These are phyloP conservation scores for Hydnum rufescens DNA, from an alignment of 768 basidiomycete species.

Conservation along the genomic window DNA sequence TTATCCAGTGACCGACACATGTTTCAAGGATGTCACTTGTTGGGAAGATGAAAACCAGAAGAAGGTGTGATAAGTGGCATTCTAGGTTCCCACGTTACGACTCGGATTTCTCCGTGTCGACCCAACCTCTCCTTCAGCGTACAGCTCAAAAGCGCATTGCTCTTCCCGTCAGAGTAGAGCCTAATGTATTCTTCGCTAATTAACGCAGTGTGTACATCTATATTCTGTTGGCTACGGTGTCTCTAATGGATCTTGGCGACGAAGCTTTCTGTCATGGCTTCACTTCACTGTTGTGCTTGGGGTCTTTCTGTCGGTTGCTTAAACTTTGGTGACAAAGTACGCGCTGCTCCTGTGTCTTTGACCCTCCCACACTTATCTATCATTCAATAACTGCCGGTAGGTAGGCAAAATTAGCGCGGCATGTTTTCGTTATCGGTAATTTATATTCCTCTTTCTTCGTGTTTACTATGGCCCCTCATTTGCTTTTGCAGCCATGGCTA, in stretches of 20 bases:
- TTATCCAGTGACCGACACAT: no score
- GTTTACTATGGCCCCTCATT: no score
- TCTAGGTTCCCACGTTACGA: no score
- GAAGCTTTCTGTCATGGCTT: conserved; percentile 85
- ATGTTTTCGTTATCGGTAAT: conserved; percentile 92
- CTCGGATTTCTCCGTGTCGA: no score
- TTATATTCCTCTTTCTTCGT: no score
- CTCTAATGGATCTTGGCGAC: conserved; percentile 18
- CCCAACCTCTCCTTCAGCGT: conserved; percentile 89
- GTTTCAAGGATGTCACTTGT: no score
- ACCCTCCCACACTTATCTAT: no score
- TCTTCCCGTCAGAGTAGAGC: conserved; percentile 84
- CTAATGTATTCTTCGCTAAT: conserved; percentile 88
- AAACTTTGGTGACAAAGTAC: conserved; percentile 92
- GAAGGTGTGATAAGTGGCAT: no score
- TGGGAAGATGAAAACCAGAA: no score
- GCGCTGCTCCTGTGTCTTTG: no score
- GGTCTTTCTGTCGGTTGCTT: conserved; percentile 88
- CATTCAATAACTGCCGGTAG: no score
- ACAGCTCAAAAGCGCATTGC: conserved; percentile 91
- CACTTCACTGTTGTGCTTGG: conserved; percentile 96
- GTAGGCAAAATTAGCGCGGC: conserved; percentile 85
- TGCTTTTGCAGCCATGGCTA: conserved; percentile 90
- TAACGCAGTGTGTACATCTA: conserved; percentile 35
- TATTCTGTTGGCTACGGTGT: no score